Base-by-base conservation (phyloP, 2,329 filamentous ascomycete genomes). In the Coniochaeta hoffmannii region DNA sequence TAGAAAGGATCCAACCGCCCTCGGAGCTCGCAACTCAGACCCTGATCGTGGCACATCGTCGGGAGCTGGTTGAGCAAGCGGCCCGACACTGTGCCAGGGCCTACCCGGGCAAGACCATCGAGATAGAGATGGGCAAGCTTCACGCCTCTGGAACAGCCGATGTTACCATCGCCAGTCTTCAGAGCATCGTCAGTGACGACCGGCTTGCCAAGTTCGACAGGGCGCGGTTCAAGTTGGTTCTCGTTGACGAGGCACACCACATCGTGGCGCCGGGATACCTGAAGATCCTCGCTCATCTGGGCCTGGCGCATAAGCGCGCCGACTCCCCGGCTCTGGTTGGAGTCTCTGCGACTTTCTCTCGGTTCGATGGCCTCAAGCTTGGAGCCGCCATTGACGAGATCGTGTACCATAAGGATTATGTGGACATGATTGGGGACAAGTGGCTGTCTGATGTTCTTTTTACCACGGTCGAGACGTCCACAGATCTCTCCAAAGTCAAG, bases 191-290 rank as follows among this genome's bases (percentile, higher is more conserved):
- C 8, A 95, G 89, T 5, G 82, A 83, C 12, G 82, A 86, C 53
- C 82, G 94, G 1, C 78, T 97, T n/a, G 66, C 70, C 34, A 97
- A 96, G 66, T 97, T 93, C 64, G 83, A 95, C 61, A 88, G 91
- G 0, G 70, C 69, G 0, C 76, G 75, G 8, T 97, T 93, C 76
- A 99, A 99, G 71, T 82, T 99, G 0, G 75, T 99, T 0, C 79
- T 99, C 2, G 93, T 99, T 4, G 94, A 99, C 61, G 94, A 99
- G 71, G 94, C 93, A 4, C 94, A 99, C 68, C 94, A 99, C 70
- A 96, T 97, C 54, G 92, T 97, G 46, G 89, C 94, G 0, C 79
- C 83, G 1, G 84, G 85, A 8, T 97, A 97, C 65, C 77, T 95
- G 59, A 79, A 81, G 41, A 80, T 85, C 0, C 75, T 99, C 50